phyloP scores from a whole-genome alignment of 495 filamentous ascomycete species.

The Penicillium ochrochloron region DNA sequence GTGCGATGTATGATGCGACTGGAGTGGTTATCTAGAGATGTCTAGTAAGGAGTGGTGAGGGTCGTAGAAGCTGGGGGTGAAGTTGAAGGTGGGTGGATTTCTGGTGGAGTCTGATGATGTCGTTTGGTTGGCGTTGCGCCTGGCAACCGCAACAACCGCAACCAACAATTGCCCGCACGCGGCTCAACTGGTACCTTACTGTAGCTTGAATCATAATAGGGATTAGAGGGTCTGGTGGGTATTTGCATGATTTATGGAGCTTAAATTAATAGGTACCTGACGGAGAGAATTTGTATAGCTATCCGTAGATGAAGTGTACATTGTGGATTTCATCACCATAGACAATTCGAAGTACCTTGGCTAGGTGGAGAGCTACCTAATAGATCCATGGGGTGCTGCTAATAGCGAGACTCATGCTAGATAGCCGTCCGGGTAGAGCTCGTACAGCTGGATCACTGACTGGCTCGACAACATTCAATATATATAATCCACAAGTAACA shows the following conservation, averaged over 20 bases:
- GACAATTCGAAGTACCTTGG: no score
- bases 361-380: no score
- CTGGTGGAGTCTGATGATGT: slow-evolving; percentile 14
- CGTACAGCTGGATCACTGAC: no score
- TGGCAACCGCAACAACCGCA: slow-evolving; percentile 5
- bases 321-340: no score
- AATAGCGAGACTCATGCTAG: no score
- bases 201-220: not conserved
- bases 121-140: slow-evolving; percentile 18
- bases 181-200: not conserved
- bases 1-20: not conserved
- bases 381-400: no score
- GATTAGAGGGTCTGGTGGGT: not conserved
- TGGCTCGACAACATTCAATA: not conserved
- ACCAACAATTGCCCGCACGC: slow-evolving; percentile 3
- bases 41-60: not conserved
- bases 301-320: no score
- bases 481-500: not conserved
- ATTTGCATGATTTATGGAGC: not conserved
- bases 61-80: not conserved
- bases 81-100: slow-evolving; percentile 3
- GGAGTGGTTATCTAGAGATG: not conserved
- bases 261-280: not conserved
- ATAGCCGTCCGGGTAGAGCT: no score
- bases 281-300: no score